Conservation (phyloP, 768 basidiomycete species). For the Rhizopogon salebrosus region DNA sequence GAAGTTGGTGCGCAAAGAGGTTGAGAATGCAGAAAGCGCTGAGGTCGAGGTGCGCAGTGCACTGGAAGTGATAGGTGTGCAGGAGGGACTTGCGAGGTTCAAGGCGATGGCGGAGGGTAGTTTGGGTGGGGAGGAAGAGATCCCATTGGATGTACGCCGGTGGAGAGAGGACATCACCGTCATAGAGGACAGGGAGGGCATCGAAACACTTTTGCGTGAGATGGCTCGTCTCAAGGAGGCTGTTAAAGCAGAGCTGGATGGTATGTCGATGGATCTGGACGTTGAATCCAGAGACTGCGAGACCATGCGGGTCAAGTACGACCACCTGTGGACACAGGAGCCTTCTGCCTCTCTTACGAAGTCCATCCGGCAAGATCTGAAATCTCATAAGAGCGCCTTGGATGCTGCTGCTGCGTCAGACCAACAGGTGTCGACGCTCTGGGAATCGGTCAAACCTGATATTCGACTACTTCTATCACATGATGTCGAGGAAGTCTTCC, state of each 20-base stretch:
- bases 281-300: constrained; percentile 86
- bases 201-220: constrained; percentile 58
- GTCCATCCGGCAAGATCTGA: constrained; percentile 69
- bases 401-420: constrained; percentile 79
- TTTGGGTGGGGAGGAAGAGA: constrained; percentile 56
- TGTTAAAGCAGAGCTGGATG: constrained; percentile 59
- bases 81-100: constrained; percentile 63
- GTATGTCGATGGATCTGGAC: constrained; percentile 64
- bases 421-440: constrained; percentile 64
- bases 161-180: constrained; percentile 71
- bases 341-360: constrained; percentile 76
- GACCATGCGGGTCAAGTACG: constrained; percentile 79
- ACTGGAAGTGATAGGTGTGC: constrained; percentile 78
- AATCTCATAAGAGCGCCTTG: constrained; percentile 64
- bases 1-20: constrained; percentile 84
- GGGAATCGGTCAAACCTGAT: constrained; percentile 66
- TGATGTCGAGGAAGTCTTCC: constrained; percentile 59
- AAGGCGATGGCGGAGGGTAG: constrained; percentile 66
- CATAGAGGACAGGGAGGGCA: constrained; percentile 63
- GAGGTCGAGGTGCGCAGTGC: constrained; percentile 77
- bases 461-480: constrained; percentile 56
- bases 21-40: constrained; percentile 79
- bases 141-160: constrained; percentile 64
- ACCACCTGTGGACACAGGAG: constrained; percentile 80
- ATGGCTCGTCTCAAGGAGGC: constrained; percentile 53